Base-by-base conservation (phyloP, 176 grass and related monocot species). In the Eremochloa ophiuroides region DNA sequence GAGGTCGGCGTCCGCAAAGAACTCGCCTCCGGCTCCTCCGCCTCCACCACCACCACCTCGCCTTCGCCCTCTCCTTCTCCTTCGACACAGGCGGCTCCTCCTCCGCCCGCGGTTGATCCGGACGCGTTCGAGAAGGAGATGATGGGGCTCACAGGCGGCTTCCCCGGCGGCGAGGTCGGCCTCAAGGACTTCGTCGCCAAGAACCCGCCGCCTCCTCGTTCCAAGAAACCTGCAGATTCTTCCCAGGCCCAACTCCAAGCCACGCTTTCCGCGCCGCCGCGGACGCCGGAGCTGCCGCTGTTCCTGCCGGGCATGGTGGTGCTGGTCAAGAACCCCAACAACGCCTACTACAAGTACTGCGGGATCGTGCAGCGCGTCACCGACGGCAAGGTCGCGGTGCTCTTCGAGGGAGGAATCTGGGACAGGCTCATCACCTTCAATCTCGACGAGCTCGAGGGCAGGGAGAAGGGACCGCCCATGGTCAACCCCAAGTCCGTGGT, bases 381-480 rank as follows among this genome's bases (percentile, higher is more conserved):
- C 20, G 94, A 97, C 83, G 94, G 94, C 22, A 92, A 90, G 85
- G 94, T 83, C 10, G 94, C 87, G 29, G 94, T 97, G 50, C 85
- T 97, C 33, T 90, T 97, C 75, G 94, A 97, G 84, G 94, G 94
- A 5, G 94, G 94, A 2, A 92, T 90, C 50, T 97, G 91, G 94
- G 94, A 97, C 58, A 82, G 87, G 62, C 93, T 97, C 53, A 81
- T 97, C 83, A 97, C 91, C 44, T 97, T 97, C 84, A 56, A 68
- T 16, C 88, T 97, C 2, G 82, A 78, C 33, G 94, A 97, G 89
- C 89, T 97, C 62, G 94, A 92, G 73, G 82, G 91, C 38, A 78
- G 94, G 75, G 94, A 97, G 51, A 92, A 90, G 76, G 94, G 94
- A 25, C 94, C 91, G 59, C 94, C 94, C 35, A 97, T 97, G 94